Base-by-base conservation (phyloP, 495 filamentous ascomycete species). In the Xylaria grammica region DNA sequence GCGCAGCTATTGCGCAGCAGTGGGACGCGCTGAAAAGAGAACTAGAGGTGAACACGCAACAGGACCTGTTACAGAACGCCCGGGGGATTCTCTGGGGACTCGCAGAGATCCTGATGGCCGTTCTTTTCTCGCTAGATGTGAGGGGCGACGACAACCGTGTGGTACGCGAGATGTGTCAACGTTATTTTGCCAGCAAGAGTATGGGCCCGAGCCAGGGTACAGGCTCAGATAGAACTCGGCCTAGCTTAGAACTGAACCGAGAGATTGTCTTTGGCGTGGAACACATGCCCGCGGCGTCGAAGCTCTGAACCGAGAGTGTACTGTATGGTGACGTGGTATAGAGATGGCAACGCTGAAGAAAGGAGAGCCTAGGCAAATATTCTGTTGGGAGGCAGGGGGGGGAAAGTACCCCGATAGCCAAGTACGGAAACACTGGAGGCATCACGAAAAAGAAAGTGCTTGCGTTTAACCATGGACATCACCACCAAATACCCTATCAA, bases 41-140 rank as follows among this genome's bases (percentile, higher is more conserved):
- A 44, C 10, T 79, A 11, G 68, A 62, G 9, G 26, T 4, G 0
- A 67, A 51, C 40, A 66, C 49, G 6, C 66, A 70, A 54, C 74
- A 67, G 49, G 66, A 61, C 19, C 32, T 79, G 27, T 38, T 77
- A 13, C 65, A 66, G 1, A 74, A 78, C 58, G 76, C 76, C 15
- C 73, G 77, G 44, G 68, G 57, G 19, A n/a, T 78, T 11, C 55
- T 69, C 3, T 75, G 72, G 52, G 53, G 65, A 19, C 9, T 80
- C 11, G 74, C 75, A 4, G 75, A 79, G 67, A 53, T 79, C 22
- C 15, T 78, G 60, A 74, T 79, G 5, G 71, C 69, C 22, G 69
- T 69, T 32, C 44, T 80, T 65, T 72, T 69, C 44, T 13, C 73
- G n/a, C 62, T 73, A 19, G 77, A 80, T 63, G 69, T 60, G 45